Conservation (phyloP, 495 filamentous ascomycete species). For the Penicillium manginii region DNA sequence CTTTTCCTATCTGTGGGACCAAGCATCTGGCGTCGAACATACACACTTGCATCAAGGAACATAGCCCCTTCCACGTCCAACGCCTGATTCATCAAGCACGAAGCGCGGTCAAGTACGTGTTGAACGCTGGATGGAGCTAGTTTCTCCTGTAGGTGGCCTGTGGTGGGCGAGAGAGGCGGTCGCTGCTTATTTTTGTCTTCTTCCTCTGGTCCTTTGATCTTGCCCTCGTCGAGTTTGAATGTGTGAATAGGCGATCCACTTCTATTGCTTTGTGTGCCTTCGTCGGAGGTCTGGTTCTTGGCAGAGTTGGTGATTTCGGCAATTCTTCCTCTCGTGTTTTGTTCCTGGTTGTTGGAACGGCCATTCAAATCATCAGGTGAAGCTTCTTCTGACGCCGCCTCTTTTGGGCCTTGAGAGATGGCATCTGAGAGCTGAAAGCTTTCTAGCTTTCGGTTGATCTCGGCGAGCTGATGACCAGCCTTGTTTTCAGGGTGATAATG, state of each 20-base stretch:
- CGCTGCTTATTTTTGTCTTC: constrained; percentile 19
- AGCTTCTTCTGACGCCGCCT: not conserved
- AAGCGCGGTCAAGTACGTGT: constrained; percentile 25
- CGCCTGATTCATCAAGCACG: constrained; percentile 29
- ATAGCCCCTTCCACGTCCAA: constrained; percentile 31
- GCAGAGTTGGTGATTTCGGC: not conserved
- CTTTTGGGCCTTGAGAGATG: not conserved
- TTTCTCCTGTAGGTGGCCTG: constrained; percentile 25
- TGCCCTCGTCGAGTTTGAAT: constrained; percentile 7
- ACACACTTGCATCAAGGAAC: constrained; percentile 32
- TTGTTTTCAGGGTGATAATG: constrained; percentile 2
- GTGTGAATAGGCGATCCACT: constrained; percentile 21
- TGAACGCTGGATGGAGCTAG: constrained; percentile 27
- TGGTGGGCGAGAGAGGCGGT: constrained; percentile 26
- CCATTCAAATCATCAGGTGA: not conserved
- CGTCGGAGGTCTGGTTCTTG: not conserved
- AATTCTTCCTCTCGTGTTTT: not conserved
- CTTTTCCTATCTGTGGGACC: constrained; percentile 9
- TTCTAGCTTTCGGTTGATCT: constrained; percentile 20
- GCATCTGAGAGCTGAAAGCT: constrained; percentile 11
- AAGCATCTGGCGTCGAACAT: constrained; percentile 25
- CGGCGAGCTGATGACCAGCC: constrained; percentile 3
- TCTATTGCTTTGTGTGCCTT: not conserved
- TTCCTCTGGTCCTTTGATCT: not conserved
- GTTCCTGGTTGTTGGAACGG: not conserved